Evolutionary conservation across 495 filamentous ascomycete species (phyloP), one percentile per base, ranked within the genome.

Genomic region (Neurospora tetraspora): DNA sequence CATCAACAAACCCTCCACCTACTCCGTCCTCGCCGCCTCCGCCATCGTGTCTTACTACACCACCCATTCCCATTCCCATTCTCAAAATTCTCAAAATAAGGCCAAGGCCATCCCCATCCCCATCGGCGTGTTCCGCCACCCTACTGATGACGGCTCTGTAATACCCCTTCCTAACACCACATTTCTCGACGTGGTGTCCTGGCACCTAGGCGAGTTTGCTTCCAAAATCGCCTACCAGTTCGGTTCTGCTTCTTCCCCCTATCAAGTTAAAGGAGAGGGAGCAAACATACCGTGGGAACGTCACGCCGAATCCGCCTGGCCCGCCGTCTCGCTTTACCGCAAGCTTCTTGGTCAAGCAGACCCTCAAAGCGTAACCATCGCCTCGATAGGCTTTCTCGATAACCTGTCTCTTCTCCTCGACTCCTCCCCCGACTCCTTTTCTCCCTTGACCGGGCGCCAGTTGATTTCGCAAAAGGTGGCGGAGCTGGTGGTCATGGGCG

Each of bases 401-500:
- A 84, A 84, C 80, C 77, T 86, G 0, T 84, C 84, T 0, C 78
- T 69, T 0, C 78, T 86, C 1, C 72, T 86, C 5, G 77, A 81
- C 39, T 85, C 84, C 7, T 75, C 77, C 0, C 72, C 77, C 12
- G 84, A 86, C 68, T 31, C 14, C 0, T 75, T 78, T 69, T 81
- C 83, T 2, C 18, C 74, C 3, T 76, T 85, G 0, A 39, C 72
- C 1, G 85, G 85, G 1, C 74, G 47, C 4, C 78, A 75, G 37
- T 81, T 87, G 16, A 71, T 86, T 18, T 72, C 77, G 0, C 71
- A 68, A 5, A 87, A 86, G 68, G 82, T 87, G 0, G 72, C 76
- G 3, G 82, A 87, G 71, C 77, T 87, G 3, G 81, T 85, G 0
- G 45, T 86, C 8, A 85, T 86, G 83, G 85, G 85, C 38, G 85